These are phyloP conservation scores for Chalara sp. DNA, from an alignment of 2,329 filamentous ascomycete species.

Conservation along the genomic window DNA sequence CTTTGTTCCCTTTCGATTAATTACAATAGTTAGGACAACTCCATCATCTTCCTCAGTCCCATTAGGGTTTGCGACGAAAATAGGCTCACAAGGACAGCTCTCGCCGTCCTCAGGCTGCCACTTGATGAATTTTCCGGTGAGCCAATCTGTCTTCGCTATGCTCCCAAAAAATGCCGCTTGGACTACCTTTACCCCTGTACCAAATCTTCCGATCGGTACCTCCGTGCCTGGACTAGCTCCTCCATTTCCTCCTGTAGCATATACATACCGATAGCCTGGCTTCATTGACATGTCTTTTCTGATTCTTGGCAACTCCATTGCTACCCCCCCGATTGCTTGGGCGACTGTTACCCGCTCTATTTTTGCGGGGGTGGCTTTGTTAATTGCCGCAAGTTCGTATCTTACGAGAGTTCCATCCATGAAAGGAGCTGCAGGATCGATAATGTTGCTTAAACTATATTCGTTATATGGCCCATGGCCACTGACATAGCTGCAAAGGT, in stretches of 20 bases:
- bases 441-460: no score
- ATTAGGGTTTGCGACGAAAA: slow-evolving; percentile 53
- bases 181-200: slow-evolving; percentile 52
- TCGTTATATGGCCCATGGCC: no score
- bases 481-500: not conserved
- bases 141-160: slow-evolving; percentile 58
- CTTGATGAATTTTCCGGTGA: slow-evolving; percentile 41
- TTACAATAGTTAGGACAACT: slow-evolving; percentile 54
- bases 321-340: no score
- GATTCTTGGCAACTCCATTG: not conserved
- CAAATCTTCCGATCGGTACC: slow-evolving; percentile 58
- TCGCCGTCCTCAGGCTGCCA: slow-evolving; percentile 47
- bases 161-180: slow-evolving; percentile 54
- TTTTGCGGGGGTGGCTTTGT: no score
- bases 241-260: slow-evolving; percentile 11
- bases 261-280: slow-evolving; percentile 5
- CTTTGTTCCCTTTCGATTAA: slow-evolving; percentile 47
- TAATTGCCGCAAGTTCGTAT: no score
- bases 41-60: slow-evolving; percentile 53
- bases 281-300: slow-evolving; percentile 2
- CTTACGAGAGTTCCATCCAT: no score
- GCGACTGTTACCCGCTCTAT: no score
- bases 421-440: no score
- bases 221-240: slow-evolving; percentile 49
- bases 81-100: slow-evolving; percentile 62